A percentile compares a stretch with the other conserved stretches of the same genome.
Evolutionary conservation across 345 rosid species (phyloP).

Genomic region (Salix koriyanagi): DNA sequence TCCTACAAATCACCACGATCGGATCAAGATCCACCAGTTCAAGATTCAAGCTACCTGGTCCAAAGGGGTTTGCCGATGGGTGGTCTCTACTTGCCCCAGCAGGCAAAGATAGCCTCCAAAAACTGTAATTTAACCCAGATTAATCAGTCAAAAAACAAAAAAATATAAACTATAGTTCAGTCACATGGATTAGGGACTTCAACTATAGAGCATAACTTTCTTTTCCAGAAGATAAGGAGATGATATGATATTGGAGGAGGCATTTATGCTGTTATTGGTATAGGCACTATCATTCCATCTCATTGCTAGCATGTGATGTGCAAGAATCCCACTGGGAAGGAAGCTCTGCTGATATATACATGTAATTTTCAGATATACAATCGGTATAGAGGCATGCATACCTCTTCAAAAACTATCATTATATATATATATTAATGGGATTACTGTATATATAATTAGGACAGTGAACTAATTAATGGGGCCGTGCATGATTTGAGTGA

Average conservation of each 20-base stretch:
- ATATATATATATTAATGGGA: not conserved
- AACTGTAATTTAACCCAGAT: slow-evolving; percentile 30
- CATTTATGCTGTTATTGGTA: slow-evolving; percentile 4
- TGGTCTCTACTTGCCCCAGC: slow-evolving; percentile 65
- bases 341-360: too few relatives aligned
- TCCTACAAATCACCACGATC: slow-evolving; percentile 57
- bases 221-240: slow-evolving; percentile 7
- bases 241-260: slow-evolving; percentile 21
- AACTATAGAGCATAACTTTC: not conserved
- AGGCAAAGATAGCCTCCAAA: slow-evolving; percentile 85
- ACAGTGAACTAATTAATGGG: not conserved
- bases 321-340: too few relatives aligned
- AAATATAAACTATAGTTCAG: not conserved
- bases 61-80: slow-evolving; percentile 75
- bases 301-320: not conserved
- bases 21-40: slow-evolving; percentile 46
- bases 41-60: slow-evolving; percentile 51
- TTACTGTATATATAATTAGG: not conserved
- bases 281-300: slow-evolving; percentile 16
- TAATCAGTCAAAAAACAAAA: not conserved
- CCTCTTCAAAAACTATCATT: too few relatives aligned
- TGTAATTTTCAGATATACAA: too few relatives aligned
- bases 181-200: not conserved
- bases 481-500: not conserved
- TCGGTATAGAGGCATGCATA: too few relatives aligned